A percentile compares a stretch with the other conserved stretches of the same genome.
These are phyloP conservation scores for Malania oleifera DNA, from an alignment of 164 flowering plant species.

Conservation along the genomic window DNA sequence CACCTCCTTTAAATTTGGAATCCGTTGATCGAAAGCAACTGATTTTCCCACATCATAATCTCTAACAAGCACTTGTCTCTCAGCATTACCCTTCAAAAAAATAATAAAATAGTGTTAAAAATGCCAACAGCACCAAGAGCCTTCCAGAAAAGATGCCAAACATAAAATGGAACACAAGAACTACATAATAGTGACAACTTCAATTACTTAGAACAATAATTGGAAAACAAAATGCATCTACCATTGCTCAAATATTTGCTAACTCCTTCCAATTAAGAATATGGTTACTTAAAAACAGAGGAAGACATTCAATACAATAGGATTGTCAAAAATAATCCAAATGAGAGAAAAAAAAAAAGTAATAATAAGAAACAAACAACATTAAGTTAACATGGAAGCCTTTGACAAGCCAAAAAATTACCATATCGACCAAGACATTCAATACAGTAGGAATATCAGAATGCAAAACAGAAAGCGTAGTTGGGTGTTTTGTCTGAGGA, in stretches of 20 bases:
- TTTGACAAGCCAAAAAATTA: constrained; percentile 18
- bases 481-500: constrained; percentile 80
- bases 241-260: too few species aligned
- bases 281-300: too few species aligned
- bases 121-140: neutral
- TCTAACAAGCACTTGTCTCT: constrained; percentile 89
- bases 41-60: constrained; percentile 74
- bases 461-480: constrained; percentile 58
- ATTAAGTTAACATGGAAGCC: neutral
- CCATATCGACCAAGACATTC: constrained; percentile 92
- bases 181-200: too few species aligned
- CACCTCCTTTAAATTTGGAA: constrained; percentile 80
- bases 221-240: too few species aligned
- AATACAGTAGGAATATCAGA: constrained; percentile 66
- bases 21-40: constrained; percentile 70
- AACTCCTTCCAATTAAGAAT: too few species aligned
- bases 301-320: neutral
- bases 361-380: neutral
- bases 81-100: constrained; percentile 58
- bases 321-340: neutral
- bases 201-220: too few species aligned
- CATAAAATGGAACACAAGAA: too few species aligned
- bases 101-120: neutral
- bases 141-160: neutral
- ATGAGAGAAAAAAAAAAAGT: neutral